Evolutionary conservation across 2,329 filamentous ascomycete species (phyloP), one percentile per base, ranked within the genome.

Genomic region (Ophiostoma montium): DNA sequence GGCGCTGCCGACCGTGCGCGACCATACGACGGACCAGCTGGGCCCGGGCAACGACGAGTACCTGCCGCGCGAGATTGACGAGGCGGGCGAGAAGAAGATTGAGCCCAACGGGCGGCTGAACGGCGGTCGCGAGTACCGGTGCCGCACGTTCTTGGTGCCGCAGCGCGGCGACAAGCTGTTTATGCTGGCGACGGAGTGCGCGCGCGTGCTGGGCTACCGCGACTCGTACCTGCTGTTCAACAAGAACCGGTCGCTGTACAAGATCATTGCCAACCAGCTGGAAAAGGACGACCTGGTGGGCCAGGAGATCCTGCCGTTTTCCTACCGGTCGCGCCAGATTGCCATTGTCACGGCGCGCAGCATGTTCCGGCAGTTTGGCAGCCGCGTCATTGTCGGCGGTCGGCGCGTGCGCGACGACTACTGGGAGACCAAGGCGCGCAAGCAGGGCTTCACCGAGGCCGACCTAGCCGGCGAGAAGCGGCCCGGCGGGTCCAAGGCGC

Each of bases 191-290:
- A 98, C 92, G 15, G 92, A 98, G 67, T 96, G 92, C 62, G 92
- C 92, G 21, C 80, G 92, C 56, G 88, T 95, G 4, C 72, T 96
- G 19, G 86, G 88, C 43, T 98, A 98, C 63, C 78, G 92, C 53
- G 92, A 98, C 65, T 95, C 89, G n/a, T 98, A 98, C 63, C 73
- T 98, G 33, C 71, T 98, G 15, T 98, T 98, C 71, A 96, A 96
- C 75, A 95, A 96, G 70, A 96, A 98, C 65, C 76, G 90, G 56
- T 96, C 92, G 2, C 71, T 98, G 9, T 94, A 78, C 73, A 98
- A 98, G 68, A 98, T 98, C 61, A 98, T 98, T 59, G 90, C 90
- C 50, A 94, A 84, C 54, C 90, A 96, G 63, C 72, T 83, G 27
- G 92, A 98, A 63, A 98, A 98, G 71, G 92, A 98, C 63, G 88